These are phyloP conservation scores for Marvania coccoides DNA, from an alignment of 139 green algal species.

Conservation along the genomic window DNA sequence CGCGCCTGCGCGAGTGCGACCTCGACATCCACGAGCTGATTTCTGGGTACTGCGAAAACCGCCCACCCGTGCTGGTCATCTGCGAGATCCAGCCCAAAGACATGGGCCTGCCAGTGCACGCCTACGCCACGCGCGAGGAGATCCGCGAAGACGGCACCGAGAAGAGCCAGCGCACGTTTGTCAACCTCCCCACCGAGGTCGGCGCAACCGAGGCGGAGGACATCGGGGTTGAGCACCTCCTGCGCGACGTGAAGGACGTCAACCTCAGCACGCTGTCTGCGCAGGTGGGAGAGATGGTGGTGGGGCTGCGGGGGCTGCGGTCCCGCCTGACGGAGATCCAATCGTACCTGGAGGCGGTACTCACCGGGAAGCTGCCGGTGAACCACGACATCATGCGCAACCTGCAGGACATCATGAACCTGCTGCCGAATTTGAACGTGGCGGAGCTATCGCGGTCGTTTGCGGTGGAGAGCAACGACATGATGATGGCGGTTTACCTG, in stretches of 20 bases:
- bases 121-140: conserved; percentile 85
- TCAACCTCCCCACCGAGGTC: conserved; percentile 89
- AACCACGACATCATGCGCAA: conserved; percentile 96
- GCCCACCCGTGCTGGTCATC: conserved; percentile 88
- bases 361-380: conserved; percentile 77
- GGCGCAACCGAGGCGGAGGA: conserved; percentile 98
- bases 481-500: conserved; percentile 96
- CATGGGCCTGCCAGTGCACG: conserved; percentile 73
- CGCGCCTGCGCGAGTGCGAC: conserved; percentile 85
- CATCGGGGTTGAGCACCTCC: conserved; percentile 96
- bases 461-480: conserved; percentile 94
- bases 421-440: conserved; percentile 95
- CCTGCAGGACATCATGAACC: conserved; percentile 95
- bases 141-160: conserved; percentile 88
- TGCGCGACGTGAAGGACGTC: conserved; percentile 91
- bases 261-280: conserved; percentile 82
- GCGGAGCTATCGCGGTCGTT: conserved; percentile 58
- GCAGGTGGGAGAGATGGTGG: conserved; percentile 30
- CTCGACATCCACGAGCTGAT: conserved; percentile 89
- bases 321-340: conserved; percentile 65
- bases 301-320: conserved; percentile 43
- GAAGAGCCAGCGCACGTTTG: conserved; percentile 80
- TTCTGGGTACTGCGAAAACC: conserved; percentile 61
- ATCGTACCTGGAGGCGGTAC: conserved; percentile 80
- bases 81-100: conserved; percentile 95